Percentiles rank a stretch among this genome's conserved stretches.
These are phyloP conservation scores for Aspergillus wentii DNA, from an alignment of 495 filamentous ascomycete species.

Conservation along the genomic window DNA sequence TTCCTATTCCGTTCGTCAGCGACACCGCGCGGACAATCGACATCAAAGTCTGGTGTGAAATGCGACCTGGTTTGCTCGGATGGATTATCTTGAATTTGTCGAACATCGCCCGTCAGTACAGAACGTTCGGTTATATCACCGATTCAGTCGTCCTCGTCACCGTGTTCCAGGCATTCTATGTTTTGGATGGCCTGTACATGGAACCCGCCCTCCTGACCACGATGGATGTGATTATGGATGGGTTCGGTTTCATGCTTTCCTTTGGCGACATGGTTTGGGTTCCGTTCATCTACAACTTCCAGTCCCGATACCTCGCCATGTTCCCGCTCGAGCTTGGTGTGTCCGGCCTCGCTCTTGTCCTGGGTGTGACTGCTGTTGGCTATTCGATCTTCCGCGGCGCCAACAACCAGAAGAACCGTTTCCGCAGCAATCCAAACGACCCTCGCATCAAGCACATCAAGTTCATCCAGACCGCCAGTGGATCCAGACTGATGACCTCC, in stretches of 20 bases:
- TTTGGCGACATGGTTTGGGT: slow-evolving; percentile 95
- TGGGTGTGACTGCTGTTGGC: slow-evolving; percentile 60
- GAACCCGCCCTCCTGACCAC: slow-evolving; percentile 90
- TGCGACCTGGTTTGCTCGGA: slow-evolving; percentile 84
- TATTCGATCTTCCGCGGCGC: slow-evolving; percentile 88
- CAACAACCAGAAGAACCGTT: slow-evolving; percentile 92
- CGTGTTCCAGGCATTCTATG: slow-evolving; percentile 74
- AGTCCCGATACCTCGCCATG: slow-evolving; percentile 80
- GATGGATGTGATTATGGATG: slow-evolving; percentile 93
- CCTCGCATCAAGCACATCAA: slow-evolving; percentile 74
- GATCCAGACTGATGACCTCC: slow-evolving; percentile 73
- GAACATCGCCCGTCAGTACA: slow-evolving; percentile 84
- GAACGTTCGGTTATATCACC: slow-evolving; percentile 72
- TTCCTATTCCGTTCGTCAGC: slow-evolving; percentile 65
- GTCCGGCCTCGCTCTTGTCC: slow-evolving; percentile 54
- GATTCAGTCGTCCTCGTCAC: slow-evolving; percentile 85
- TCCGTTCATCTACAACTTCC: slow-evolving; percentile 82
- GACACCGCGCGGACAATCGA: slow-evolving; percentile 61
- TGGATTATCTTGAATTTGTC: slow-evolving; percentile 86
- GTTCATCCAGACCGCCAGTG: slow-evolving; percentile 81
- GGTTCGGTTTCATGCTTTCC: slow-evolving; percentile 94
- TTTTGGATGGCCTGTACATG: slow-evolving; percentile 83
- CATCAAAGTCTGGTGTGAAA: slow-evolving; percentile 85
- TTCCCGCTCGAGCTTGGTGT: slow-evolving; percentile 75
- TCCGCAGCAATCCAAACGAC: slow-evolving; percentile 84